Evolutionary conservation across 2,329 filamentous ascomycete species (phyloP), one percentile per base, ranked within the genome.

Genomic region (Neonectria ditissima): DNA sequence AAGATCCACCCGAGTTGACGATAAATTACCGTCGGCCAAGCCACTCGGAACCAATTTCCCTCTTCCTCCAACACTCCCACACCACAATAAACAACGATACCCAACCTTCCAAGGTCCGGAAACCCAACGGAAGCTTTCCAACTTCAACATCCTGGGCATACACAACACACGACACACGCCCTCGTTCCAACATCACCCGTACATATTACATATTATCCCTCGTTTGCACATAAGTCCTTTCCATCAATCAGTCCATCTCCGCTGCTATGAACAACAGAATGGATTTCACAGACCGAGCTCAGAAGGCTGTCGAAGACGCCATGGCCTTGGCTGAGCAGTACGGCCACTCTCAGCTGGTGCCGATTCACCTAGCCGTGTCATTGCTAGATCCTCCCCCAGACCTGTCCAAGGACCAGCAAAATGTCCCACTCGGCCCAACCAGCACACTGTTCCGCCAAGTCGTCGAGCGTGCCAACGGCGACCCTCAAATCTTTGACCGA

Each of bases 201-300:
- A 64, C 52, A 52, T 59, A 59, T 39, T 53, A 64, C 52, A 52
- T 59, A 59, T 39, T 41, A 67, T 65, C 56, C 22, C 54, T 57
- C 51, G 16, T 55, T 44, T 53, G 47, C 51, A 52, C 51, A 56
- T 54, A 26, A 37, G 14, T 41, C 22, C 3, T 24, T 44, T 57
- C n/a, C n/a, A 59, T 41, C 52, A 37, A 37, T 37, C 34, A 37
- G 14, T 7, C 5, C 34, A n/a, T 16, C 34, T 37, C 14, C 16
- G 14, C 52, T 77, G 87, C 70, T 70, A 93, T 94, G 91, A 87
- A 86, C 80, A 87, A 89, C 55, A 88, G 90, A 74, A 93, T 94
- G 90, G 91, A 97, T 78, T 97, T 97, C 78, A 99, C 96, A 70
- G 95, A 98, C 81, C 86, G 92, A 81, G 96, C 93, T 70, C 92